Conservation (phyloP, 1,284 basidiomycete species). For the Retiboletus fuscus region DNA sequence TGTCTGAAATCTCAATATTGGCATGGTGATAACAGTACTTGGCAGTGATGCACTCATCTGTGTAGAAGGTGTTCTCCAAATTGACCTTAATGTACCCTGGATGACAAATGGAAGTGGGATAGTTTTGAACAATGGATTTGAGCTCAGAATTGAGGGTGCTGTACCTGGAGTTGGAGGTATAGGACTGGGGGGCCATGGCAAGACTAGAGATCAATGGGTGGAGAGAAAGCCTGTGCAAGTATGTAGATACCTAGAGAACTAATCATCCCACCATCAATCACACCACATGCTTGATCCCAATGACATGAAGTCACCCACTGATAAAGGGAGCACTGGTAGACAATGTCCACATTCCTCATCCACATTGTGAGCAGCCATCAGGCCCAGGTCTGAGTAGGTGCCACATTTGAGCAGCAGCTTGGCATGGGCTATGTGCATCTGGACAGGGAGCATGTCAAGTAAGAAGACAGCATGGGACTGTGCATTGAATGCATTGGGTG, state of each 20-base stretch:
- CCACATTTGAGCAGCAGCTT: conserved; percentile 86
- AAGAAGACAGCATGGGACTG: conserved; percentile 32
- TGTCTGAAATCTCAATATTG: conserved; percentile 75
- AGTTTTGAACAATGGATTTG: conserved; percentile 75
- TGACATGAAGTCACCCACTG: background rate
- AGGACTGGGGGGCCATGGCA: conserved; percentile 65
- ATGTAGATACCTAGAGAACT: no score
- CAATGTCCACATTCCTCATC: no score
- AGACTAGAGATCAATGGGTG: conserved; percentile 56
- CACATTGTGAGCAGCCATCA: no score
- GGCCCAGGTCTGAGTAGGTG: conserved; percentile 66
- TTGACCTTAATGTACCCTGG: conserved; percentile 85
- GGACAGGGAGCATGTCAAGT: conserved; percentile 76
- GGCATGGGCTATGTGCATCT: conserved; percentile 80
- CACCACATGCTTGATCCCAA: background rate
- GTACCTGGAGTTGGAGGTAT: conserved; percentile 67
- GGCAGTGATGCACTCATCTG: conserved; percentile 84
- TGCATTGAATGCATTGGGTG: no score
- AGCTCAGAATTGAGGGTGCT: conserved; percentile 75
- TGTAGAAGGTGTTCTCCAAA: conserved; percentile 85
- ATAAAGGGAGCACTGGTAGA: no score
- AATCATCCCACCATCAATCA: background rate
- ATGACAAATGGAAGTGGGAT: conserved; percentile 87
- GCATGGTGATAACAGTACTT: conserved; percentile 89
- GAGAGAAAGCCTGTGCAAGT: conserved; percentile 71